A percentile compares a stretch with the other conserved stretches of the same genome.
Evolutionary conservation across 1,284 basidiomycete genomes (phyloP).

Genomic region (Fomitopsis palustris): DNA sequence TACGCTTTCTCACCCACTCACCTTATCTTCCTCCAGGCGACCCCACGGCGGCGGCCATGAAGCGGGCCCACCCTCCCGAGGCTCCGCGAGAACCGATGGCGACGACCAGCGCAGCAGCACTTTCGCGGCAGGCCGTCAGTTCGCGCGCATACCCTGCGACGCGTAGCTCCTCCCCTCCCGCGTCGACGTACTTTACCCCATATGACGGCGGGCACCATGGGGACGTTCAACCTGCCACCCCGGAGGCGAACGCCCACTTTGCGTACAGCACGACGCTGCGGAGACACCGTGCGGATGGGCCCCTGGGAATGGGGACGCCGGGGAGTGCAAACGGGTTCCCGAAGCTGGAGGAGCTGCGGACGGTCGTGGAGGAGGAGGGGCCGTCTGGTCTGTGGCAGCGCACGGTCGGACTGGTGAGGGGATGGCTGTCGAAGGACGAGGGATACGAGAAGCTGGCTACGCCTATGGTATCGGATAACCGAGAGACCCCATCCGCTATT

Average conservation of each 20-base stretch:
- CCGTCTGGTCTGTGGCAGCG: conserved; percentile 35
- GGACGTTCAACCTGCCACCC: conserved; percentile 46
- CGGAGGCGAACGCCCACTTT: conserved; percentile 69
- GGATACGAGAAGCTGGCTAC: conserved; percentile 31
- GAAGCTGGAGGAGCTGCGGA: conserved; percentile 22
- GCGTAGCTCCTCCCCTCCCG: conserved; percentile 62
- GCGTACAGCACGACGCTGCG: conserved; percentile 80
- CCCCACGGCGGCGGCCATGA: neutral
- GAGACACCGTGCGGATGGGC: conserved; percentile 52
- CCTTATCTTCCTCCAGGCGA: neutral
- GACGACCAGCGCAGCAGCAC: conserved; percentile 8
- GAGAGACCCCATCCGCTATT: conserved; percentile 34
- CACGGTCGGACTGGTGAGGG: conserved; percentile 35
- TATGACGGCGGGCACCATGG: conserved; percentile 45
- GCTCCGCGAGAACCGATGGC: neutral
- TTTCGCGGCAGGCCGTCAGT: conserved; percentile 6
- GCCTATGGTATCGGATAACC: conserved; percentile 18
- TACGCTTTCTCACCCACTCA: neutral
- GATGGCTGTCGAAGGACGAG: conserved; percentile 15
- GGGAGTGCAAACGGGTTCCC: conserved; percentile 26
- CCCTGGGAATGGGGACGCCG: conserved; percentile 35
- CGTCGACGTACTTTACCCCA: conserved; percentile 71
- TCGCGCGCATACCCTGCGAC: conserved; percentile 8
- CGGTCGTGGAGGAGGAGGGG: conserved; percentile 26
- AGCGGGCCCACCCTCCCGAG: conserved; percentile 8